These are phyloP conservation scores for Bromus sterilis DNA, from an alignment of 176 grass and related monocot genomes.

Conservation along the genomic window DNA sequence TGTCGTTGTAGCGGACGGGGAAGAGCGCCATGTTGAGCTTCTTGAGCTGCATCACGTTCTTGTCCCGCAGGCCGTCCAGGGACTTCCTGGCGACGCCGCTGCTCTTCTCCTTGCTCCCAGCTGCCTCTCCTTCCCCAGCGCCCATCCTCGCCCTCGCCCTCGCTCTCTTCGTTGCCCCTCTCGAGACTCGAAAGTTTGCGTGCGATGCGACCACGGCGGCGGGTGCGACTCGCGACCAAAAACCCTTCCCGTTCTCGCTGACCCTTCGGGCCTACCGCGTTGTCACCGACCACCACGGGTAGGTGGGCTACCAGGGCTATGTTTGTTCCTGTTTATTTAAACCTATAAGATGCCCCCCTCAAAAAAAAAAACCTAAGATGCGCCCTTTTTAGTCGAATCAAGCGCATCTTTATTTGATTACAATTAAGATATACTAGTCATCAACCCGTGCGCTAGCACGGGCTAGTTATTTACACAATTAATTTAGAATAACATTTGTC, in stretches of 20 bases:
- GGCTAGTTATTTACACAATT: no score
- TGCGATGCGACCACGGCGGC: slow-evolving; percentile 33
- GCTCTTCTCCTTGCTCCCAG: slow-evolving; percentile 26
- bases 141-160: slow-evolving; percentile 11
- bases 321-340: no score
- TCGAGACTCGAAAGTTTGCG: neutral
- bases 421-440: no score
- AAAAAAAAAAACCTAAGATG: no score
- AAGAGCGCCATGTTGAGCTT: slow-evolving; percentile 95
- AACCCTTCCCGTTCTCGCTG: neutral
- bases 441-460: no score
- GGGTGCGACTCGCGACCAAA: slow-evolving; percentile 19
- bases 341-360: no score
- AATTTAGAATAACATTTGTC: no score
- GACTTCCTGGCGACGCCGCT: slow-evolving; percentile 40
- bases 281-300: neutral
- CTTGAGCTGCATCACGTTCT: slow-evolving; percentile 99
- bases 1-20: slow-evolving; percentile 95
- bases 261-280: neutral
- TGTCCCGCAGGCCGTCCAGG: slow-evolving; percentile 83
- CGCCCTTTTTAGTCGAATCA: no score
- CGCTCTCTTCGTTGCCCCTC: neutral
- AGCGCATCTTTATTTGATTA: no score
- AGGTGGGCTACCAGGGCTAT: neutral
- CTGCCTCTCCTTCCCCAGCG: slow-evolving; percentile 11